phyloP scores from a whole-genome alignment of 2,329 filamentous ascomycete genomes.

The Neonectria sp. region DNA sequence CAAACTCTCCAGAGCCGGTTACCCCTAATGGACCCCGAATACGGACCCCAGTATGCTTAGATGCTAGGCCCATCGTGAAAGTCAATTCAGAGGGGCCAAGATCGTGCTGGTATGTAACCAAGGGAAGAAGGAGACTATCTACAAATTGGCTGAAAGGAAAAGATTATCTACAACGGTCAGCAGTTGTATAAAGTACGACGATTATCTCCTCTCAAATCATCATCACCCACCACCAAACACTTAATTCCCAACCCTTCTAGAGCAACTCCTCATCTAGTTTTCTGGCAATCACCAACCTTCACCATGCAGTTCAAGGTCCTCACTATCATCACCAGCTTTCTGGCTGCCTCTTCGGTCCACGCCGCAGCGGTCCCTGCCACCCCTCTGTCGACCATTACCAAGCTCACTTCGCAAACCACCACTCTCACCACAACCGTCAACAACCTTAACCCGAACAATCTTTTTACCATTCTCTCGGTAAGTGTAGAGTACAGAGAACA shows the following conservation, averaged over 20 bases:
- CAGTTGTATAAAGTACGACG: not conserved
- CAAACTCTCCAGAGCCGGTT: not conserved
- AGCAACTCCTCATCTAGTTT: too few relatives aligned
- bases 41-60: not conserved
- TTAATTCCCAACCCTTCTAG: not conserved
- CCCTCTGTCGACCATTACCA: not conserved
- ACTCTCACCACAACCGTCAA: not conserved
- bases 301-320: slow-evolving; percentile 41
- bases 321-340: slow-evolving; percentile 33
- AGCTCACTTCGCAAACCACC: not conserved
- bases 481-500: not conserved
- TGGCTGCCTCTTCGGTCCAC: slow-evolving; percentile 32
- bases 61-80: not conserved
- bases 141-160: not conserved
- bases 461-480: not conserved
- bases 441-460: not conserved
- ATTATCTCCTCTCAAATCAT: not conserved
- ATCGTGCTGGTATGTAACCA: not conserved
- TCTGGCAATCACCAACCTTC: not conserved
- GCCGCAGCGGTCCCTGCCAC: not conserved
- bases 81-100: not conserved
- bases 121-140: not conserved
- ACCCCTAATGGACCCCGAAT: not conserved
- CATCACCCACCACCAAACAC: not conserved
- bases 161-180: not conserved